Conservation (phyloP, 345 rosid genomes). For the Sonneratia alba region DNA sequence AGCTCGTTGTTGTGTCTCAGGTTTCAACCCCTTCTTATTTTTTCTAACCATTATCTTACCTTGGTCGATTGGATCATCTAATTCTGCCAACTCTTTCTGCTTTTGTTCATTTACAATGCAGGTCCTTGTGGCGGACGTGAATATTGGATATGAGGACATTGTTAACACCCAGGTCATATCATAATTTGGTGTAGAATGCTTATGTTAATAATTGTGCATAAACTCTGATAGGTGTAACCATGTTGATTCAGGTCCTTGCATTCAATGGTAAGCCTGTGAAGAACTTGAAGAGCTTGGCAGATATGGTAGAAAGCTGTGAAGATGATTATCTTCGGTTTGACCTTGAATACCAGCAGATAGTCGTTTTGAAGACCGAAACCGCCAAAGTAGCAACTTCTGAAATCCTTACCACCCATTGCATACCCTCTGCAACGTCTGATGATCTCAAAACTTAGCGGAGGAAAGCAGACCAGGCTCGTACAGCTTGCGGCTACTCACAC, state of each 20-base stretch:
- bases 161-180: conserved; percentile 75
- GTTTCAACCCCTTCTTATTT: conserved; percentile 17
- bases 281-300: conserved; percentile 71
- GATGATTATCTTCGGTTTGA: conserved; percentile 75
- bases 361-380: conserved; percentile 51
- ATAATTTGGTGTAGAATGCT: not conserved
- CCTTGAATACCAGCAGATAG: conserved; percentile 83
- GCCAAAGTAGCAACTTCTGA: conserved; percentile 73
- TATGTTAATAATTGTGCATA: not conserved
- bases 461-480: not conserved
- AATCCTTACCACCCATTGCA: conserved; percentile 74
- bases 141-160: conserved; percentile 89
- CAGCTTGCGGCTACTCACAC: not conserved
- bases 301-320: conserved; percentile 73
- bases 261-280: conserved; percentile 78
- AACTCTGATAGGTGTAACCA: not conserved
- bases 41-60: not conserved
- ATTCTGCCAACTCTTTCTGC: not conserved
- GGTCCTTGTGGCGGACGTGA: conserved; percentile 94
- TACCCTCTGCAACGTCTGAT: conserved; percentile 79
- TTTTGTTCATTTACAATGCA: conserved; percentile 12
- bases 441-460: conserved; percentile 55
- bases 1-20: conserved; percentile 90
- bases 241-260: conserved; percentile 53
- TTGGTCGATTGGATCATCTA: not conserved